These are phyloP conservation scores for Tricholoma terreum DNA, from an alignment of 768 basidiomycete genomes.

Conservation along the genomic window DNA sequence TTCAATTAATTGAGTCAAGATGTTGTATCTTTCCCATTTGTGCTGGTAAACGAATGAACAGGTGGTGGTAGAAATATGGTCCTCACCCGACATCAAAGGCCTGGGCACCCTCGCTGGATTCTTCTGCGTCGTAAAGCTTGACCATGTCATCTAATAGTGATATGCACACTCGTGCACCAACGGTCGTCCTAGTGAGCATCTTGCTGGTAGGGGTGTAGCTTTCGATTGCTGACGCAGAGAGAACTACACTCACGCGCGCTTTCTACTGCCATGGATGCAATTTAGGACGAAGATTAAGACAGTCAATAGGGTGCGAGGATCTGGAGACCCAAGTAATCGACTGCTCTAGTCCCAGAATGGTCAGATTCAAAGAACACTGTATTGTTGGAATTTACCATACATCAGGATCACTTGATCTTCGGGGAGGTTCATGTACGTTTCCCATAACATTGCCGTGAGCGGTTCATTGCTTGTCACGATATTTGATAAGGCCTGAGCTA, in stretches of 20 bases:
- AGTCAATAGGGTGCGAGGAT: conserved; percentile 56
- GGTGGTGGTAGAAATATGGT: conserved; percentile 6
- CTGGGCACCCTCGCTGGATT: conserved; percentile 58
- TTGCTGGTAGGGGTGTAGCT: conserved; percentile 33
- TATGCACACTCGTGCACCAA: conserved; percentile 65
- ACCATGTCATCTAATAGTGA: conserved; percentile 70
- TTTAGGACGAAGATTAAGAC: conserved; percentile 72
- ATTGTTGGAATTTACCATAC: conserved; percentile 39
- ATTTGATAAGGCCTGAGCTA: conserved; percentile 81
- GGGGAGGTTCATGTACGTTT: conserved; percentile 58
- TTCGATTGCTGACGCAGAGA: neutral
- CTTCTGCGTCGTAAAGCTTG: conserved; percentile 63
- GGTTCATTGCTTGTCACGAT: conserved; percentile 70
- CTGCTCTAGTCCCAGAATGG: conserved; percentile 30
- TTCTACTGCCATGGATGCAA: conserved; percentile 55
- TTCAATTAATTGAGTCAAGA: conserved; percentile 64
- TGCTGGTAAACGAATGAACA: conserved; percentile 3
- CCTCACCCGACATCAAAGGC: conserved; percentile 76
- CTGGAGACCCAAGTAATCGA: conserved; percentile 62
- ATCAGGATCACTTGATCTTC: conserved; percentile 75
- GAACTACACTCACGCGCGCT: conserved; percentile 48
- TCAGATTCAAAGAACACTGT: conserved; percentile 9
- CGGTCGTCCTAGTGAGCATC: conserved; percentile 48
- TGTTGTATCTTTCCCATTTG: conserved; percentile 48
- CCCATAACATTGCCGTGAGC: conserved; percentile 60